Base-by-base conservation (phyloP, 352 stramenopile genomes). In the Paralagenidium karlingii region DNA sequence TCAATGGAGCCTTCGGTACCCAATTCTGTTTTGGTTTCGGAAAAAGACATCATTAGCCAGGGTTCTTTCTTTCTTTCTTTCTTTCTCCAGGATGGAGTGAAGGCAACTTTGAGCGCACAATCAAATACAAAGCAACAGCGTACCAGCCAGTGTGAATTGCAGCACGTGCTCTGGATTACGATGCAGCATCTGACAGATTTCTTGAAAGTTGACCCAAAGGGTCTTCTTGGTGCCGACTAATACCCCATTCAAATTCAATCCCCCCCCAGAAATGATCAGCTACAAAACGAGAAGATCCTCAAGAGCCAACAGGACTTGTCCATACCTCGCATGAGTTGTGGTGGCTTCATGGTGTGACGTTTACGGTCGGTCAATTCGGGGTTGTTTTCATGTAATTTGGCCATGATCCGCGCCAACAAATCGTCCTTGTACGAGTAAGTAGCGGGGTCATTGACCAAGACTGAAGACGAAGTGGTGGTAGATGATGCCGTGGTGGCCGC, bases 1-100 rank as follows among this genome's bases (percentile, higher is more conserved):
- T 99, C 96, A 65, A 99, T 98, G 41, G 82, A 97, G 37, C 96
- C 96, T 67, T 99, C 94, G 5, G 96, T 99, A 54, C 96, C 96
- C n/a, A 99, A 61, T 62, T 99, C 96, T 11, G 96, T 89, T n/a
- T n/a, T n/a, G n/a, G n/a, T n/a, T n/a, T n/a, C n/a, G n/a, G n/a
- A n/a, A n/a, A n/a, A n/a, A n/a, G n/a, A n/a, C n/a, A n/a, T n/a
- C n/a, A n/a, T n/a, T n/a, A n/a, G n/a, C n/a, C n/a, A n/a, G n/a
- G n/a, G n/a, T n/a, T n/a, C n/a, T n/a, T n/a, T n/a, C n/a, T n/a
- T n/a, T n/a, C n/a, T n/a, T n/a, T n/a, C n/a, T n/a, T n/a, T n/a
- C n/a, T n/a, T n/a, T n/a, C n/a, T n/a, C n/a, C n/a, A n/a, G n/a
- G n/a, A n/a, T n/a, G n/a, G n/a, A n/a, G n/a, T n/a, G n/a, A n/a